Conservation (phyloP, 2,329 filamentous ascomycete species). For the Aspergillus sp. region DNA sequence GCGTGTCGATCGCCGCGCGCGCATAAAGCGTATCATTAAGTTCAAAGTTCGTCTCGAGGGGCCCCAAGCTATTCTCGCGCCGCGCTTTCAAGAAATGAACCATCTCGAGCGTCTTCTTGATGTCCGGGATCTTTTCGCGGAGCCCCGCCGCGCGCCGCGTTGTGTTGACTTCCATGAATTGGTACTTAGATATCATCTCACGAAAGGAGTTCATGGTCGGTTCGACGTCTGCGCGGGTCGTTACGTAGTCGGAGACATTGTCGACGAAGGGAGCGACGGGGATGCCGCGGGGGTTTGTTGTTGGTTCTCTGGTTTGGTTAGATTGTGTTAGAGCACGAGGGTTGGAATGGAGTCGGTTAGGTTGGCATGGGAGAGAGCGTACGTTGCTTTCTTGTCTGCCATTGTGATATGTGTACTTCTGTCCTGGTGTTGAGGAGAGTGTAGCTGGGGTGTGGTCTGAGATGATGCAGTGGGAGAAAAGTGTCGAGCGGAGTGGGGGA, state of each 20-base stretch:
- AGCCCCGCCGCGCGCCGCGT: constrained; percentile 80
- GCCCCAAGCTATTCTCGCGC: constrained; percentile 58
- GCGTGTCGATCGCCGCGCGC: constrained; percentile 79
- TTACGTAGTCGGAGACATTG: constrained; percentile 53
- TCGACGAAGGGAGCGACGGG: constrained; percentile 53
- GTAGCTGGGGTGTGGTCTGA: not conserved
- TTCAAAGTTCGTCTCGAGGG: constrained; percentile 89
- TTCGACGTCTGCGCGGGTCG: constrained; percentile 51
- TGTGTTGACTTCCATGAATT: constrained; percentile 98
- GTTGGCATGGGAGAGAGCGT: constrained; percentile 8
- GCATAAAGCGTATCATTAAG: constrained; percentile 95
- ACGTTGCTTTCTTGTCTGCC: constrained; percentile 39
- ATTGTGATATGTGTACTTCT: constrained; percentile 26
- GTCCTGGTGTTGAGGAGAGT: not conserved
- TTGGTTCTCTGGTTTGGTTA: constrained; percentile 26
- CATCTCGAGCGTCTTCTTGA: constrained; percentile 91
- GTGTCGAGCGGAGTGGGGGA: constrained; percentile 22
- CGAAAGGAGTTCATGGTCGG: constrained; percentile 52
- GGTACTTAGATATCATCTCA: constrained; percentile 80
- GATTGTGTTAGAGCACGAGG: not conserved
- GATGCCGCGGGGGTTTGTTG: constrained; percentile 52
- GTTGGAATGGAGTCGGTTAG: not conserved
- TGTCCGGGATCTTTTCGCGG: constrained; percentile 95
- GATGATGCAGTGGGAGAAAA: constrained; percentile 14
- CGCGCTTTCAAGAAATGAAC: constrained; percentile 82